These are phyloP conservation scores for Euphorbia celastroides DNA, from an alignment of 441 rosid genomes.

Conservation along the genomic window DNA sequence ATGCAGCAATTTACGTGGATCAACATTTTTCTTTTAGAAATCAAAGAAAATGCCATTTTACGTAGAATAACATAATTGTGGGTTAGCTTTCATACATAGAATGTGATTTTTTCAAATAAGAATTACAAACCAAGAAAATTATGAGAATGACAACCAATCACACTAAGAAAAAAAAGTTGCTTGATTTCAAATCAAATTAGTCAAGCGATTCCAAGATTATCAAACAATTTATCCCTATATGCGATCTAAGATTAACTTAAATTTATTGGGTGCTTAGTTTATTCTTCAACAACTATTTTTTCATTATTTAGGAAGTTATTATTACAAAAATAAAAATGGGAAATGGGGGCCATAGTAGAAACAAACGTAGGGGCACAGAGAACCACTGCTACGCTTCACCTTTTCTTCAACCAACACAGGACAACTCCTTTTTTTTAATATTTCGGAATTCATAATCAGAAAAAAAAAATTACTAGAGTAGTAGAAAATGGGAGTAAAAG, in stretches of 20 bases:
- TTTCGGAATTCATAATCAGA: too few species aligned
- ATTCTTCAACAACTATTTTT: too few species aligned
- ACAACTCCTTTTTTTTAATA: background rate
- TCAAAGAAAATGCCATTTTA: background rate
- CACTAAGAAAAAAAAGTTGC: background rate
- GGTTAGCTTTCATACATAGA: background rate
- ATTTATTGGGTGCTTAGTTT: too few species aligned
- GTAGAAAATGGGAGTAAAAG: background rate
- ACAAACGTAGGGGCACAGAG: slow-evolving; percentile 33
- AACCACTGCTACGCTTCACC: slow-evolving; percentile 6
- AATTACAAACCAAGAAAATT: background rate
- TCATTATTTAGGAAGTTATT: too few species aligned
- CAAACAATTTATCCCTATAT: too few species aligned
- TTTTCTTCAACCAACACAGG: background rate
- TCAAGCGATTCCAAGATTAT: too few species aligned
- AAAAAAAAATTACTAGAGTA: too few species aligned
- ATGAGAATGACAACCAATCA: background rate
- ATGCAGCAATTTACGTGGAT: background rate
- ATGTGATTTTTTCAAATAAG: background rate
- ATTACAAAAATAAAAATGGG: background rate
- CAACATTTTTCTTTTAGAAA: background rate
- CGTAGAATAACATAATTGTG: background rate
- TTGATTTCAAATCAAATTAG: background rate
- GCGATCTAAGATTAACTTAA: too few species aligned
- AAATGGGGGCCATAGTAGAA: slow-evolving; percentile 20